Conservation (phyloP, 208 protist species). For the Lotmaria passim region DNA sequence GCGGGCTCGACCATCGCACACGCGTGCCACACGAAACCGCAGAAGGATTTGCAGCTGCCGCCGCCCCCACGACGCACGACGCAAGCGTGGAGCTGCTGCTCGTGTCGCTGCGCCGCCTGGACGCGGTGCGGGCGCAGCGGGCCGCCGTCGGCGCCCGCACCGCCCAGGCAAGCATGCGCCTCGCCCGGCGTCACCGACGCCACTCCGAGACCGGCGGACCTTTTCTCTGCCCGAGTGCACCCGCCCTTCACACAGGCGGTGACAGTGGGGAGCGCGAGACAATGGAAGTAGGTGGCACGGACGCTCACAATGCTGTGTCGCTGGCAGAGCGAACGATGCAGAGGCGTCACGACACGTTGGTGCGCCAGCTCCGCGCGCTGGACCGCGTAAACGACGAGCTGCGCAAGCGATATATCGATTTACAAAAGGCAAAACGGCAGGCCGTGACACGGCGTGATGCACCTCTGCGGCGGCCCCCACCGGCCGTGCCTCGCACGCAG, state of each 20-base stretch:
- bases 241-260: too few species aligned
- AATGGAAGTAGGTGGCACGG: too few species aligned
- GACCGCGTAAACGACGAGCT: slow-evolving; percentile 24
- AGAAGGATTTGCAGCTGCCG: not conserved
- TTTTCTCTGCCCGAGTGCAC: too few species aligned
- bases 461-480: slow-evolving; percentile 15
- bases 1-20: not conserved
- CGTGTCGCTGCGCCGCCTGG: slow-evolving; percentile 3
- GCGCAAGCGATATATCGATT: slow-evolving; percentile 8
- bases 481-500: not conserved
- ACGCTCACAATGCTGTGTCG: not conserved
- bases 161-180: not conserved
- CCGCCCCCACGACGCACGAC: not conserved
- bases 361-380: slow-evolving; percentile 9
- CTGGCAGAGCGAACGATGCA: not conserved
- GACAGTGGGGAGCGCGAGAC: not conserved
- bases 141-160: not conserved
- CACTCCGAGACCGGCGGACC: not conserved
- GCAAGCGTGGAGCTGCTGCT: not conserved
- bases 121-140: slow-evolving; percentile 1
- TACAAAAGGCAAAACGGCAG: slow-evolving; percentile 6
- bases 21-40: too few species aligned
- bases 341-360: not conserved
- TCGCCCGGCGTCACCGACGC: not conserved
- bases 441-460: slow-evolving; percentile 14